These are phyloP conservation scores for Blastobotrys petasosporus DNA, from an alignment of 1,139 yeast genomes.

Conservation along the genomic window DNA sequence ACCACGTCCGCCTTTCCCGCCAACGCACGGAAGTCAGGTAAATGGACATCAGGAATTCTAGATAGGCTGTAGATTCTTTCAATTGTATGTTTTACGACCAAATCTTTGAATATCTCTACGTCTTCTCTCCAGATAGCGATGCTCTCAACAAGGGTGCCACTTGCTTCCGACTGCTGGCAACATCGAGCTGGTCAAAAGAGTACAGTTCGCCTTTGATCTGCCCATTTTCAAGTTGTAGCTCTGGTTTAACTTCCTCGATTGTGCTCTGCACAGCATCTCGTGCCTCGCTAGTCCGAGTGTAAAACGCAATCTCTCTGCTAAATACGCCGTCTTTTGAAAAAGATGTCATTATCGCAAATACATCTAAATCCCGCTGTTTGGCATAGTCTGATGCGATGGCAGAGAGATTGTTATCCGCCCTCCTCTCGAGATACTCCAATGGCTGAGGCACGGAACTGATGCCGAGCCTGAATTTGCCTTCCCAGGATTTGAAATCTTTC, in stretches of 20 bases:
- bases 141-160: constrained; percentile 56
- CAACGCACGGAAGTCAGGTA: constrained; percentile 28
- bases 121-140: not conserved
- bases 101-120: not conserved
- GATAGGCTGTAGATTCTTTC: constrained; percentile 13
- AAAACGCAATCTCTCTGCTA: constrained; percentile 51
- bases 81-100: not conserved
- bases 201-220: constrained; percentile 7
- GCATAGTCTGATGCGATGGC: constrained; percentile 32
- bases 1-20: constrained; percentile 36
- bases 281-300: constrained; percentile 25
- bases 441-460: constrained; percentile 71
- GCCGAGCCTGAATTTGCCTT: constrained; percentile 44
- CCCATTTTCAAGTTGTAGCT: constrained; percentile 25
- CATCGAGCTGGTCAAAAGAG: constrained; percentile 48
- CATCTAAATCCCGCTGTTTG: constrained; percentile 42
- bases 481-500: constrained; percentile 80
- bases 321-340: constrained; percentile 40
- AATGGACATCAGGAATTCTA: constrained; percentile 33
- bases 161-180: constrained; percentile 71
- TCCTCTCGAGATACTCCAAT: constrained; percentile 46
- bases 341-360: constrained; percentile 58
- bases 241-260: constrained; percentile 30
- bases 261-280: constrained; percentile 21
- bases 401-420: constrained; percentile 37